Evolutionary conservation across 148 eudicot genomes (phyloP).

Genomic region (Vaccinium macrocarpon): DNA sequence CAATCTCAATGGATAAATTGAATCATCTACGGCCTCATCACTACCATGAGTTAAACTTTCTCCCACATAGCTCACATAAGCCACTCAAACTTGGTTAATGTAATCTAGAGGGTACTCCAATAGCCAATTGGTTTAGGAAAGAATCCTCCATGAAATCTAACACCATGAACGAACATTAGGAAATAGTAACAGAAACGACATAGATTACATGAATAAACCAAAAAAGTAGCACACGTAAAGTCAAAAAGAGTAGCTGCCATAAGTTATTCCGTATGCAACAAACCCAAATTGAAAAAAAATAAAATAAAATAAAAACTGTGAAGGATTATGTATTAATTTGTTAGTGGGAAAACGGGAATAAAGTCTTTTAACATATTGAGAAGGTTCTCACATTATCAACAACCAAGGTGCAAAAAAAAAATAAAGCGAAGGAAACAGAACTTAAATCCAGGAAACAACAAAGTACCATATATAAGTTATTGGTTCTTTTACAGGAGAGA

Average conservation of each 20-base stretch:
- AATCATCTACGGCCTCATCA: not conserved
- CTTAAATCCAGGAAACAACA: not conserved
- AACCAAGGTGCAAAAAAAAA: not conserved
- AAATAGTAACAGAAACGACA: not conserved
- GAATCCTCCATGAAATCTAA: too few species aligned
- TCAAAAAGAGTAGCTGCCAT: not conserved
- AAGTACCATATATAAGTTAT: not conserved
- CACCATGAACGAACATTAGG: too few species aligned
- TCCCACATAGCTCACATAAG: too few species aligned
- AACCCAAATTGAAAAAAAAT: too few species aligned
- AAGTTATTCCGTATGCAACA: not conserved
- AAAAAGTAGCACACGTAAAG: not conserved
- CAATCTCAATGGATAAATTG: not conserved
- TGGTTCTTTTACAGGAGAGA: not conserved
- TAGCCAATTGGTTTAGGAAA: too few species aligned
- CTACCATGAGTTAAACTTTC: not conserved
- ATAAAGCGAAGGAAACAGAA: not conserved
- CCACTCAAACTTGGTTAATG: too few species aligned
- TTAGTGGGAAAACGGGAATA: too few species aligned
- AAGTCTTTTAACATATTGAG: not conserved
- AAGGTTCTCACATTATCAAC: not conserved
- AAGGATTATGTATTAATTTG: too few species aligned
- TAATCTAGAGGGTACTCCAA: too few species aligned
- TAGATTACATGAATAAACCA: not conserved
- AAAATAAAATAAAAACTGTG: too few species aligned